These are phyloP conservation scores for Neurospora tetraspora DNA, from an alignment of 495 filamentous ascomycete genomes.

Conservation along the genomic window DNA sequence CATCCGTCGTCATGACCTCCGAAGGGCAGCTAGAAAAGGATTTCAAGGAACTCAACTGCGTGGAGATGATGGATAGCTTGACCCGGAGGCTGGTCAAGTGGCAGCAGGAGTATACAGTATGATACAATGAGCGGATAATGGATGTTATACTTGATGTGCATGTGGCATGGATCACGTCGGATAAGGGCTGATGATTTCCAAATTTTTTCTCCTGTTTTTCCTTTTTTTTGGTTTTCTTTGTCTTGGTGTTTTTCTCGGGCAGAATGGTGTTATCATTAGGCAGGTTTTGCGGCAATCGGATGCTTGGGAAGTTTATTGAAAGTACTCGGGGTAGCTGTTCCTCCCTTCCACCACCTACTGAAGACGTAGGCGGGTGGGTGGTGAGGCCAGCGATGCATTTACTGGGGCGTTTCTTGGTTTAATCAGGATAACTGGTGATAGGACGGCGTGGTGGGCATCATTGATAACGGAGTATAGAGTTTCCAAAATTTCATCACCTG, in stretches of 20 bases:
- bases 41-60: conserved; percentile 58
- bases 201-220: background rate
- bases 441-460: background rate
- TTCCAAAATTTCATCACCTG: background rate
- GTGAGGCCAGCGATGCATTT: background rate
- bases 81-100: conserved; percentile 67
- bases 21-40: conserved; percentile 27
- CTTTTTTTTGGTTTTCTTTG: background rate
- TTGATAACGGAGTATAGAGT: background rate
- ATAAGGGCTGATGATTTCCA: background rate
- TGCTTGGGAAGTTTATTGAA: background rate
- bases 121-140: conserved; percentile 2
- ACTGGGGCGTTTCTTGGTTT: background rate
- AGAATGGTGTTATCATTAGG: background rate
- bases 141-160: background rate
- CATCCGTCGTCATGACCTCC: background rate
- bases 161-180: background rate
- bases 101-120: conserved; percentile 50
- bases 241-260: background rate
- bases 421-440: background rate
- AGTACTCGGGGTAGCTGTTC: background rate
- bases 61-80: conserved; percentile 77
- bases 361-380: background rate
- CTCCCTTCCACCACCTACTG: background rate
- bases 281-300: background rate